Evolutionary conservation across 768 basidiomycete species (phyloP).

Genomic region (Lactarius quietus): DNA sequence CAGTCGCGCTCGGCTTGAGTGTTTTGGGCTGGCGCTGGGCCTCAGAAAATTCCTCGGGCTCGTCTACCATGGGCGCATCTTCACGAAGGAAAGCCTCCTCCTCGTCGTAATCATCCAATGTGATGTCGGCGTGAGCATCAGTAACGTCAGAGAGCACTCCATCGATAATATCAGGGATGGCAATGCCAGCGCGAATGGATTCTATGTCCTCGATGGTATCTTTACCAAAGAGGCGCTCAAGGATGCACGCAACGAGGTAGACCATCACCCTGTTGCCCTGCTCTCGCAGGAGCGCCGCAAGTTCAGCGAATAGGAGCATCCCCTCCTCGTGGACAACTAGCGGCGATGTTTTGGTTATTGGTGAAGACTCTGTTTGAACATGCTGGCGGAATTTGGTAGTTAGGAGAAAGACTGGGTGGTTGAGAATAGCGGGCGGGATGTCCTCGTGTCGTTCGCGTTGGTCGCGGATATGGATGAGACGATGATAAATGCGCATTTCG

Average conservation of each 20-base stretch:
- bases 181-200: slow-evolving; percentile 52
- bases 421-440: slow-evolving; percentile 62
- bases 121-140: slow-evolving; percentile 27
- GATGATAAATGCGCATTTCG: slow-evolving; percentile 95
- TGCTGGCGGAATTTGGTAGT: slow-evolving; percentile 77
- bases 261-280: slow-evolving; percentile 69
- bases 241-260: slow-evolving; percentile 84
- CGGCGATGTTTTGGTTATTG: slow-evolving; percentile 64
- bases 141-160: slow-evolving; percentile 39
- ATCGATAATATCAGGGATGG: slow-evolving; percentile 65
- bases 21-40: slow-evolving; percentile 22
- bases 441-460: slow-evolving; percentile 71
- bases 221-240: slow-evolving; percentile 81
- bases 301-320: slow-evolving; percentile 64
- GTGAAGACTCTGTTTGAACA: slow-evolving; percentile 76
- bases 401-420: slow-evolving; percentile 74
- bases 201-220: slow-evolving; percentile 78
- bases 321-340: slow-evolving; percentile 60
- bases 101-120: slow-evolving; percentile 25
- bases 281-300: slow-evolving; percentile 59
- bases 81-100: slow-evolving; percentile 20
- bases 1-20: slow-evolving; percentile 33
- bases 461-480: slow-evolving; percentile 87
- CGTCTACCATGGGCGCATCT: slow-evolving; percentile 17
- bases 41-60: slow-evolving; percentile 13